These are phyloP conservation scores for Viola odorata DNA, from an alignment of 345 rosid genomes.

Conservation along the genomic window DNA sequence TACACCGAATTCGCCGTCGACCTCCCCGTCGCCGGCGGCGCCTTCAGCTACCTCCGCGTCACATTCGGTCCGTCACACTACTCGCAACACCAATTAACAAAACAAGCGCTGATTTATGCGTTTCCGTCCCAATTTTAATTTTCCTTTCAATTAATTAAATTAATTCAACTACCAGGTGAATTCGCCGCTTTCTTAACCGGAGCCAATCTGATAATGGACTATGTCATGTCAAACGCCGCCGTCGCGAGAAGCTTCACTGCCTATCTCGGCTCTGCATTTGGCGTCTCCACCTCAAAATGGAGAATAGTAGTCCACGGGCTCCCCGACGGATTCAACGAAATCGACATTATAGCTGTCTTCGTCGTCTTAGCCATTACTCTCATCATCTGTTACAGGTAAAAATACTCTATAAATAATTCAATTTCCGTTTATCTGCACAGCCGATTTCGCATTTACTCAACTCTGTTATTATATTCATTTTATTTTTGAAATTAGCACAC, in stretches of 20 bases:
- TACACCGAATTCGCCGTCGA: constrained; percentile 98
- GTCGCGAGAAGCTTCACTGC: constrained; percentile 74
- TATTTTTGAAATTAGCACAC: constrained; percentile 30
- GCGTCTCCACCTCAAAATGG: constrained; percentile 67
- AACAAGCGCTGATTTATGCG: too few relatives aligned
- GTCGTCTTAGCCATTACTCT: constrained; percentile 54
- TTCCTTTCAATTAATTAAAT: too few relatives aligned
- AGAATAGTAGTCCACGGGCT: constrained; percentile 41
- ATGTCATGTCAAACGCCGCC: constrained; percentile 92
- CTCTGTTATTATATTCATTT: not conserved
- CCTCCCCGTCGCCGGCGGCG: constrained; percentile 98
- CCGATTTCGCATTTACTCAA: not conserved
- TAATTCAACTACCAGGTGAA: constrained; percentile 42
- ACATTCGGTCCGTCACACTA: constrained; percentile 54
- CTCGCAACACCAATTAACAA: too few relatives aligned
- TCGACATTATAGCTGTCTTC: constrained; percentile 56
- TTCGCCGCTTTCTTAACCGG: constrained; percentile 90
- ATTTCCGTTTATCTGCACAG: not conserved
- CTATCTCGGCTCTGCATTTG: constrained; percentile 66
- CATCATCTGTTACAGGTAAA: constrained; percentile 60
- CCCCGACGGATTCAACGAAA: constrained; percentile 72
- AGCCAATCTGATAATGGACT: constrained; percentile 75
- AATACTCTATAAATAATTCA: not conserved
- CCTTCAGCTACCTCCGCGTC: constrained; percentile 84
- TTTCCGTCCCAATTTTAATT: not conserved